Evolutionary conservation across 352 stramenopile species (phyloP).

Genomic region (Elongisporangium prolatum): DNA sequence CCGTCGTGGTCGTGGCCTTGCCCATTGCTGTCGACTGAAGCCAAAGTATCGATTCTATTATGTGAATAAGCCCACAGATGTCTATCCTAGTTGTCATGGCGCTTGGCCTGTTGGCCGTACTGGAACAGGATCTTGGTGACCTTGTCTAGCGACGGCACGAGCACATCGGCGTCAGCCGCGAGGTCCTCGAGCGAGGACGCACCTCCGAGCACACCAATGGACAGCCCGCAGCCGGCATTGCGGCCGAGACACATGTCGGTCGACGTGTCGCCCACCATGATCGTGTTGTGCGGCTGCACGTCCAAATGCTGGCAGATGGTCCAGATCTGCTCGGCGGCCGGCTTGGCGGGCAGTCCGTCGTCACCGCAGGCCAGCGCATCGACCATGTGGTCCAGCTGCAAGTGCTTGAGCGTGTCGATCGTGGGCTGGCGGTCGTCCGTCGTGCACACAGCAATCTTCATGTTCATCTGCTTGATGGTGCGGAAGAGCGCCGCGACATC

Average conservation of each 20-base stretch:
- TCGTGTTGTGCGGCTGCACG: constrained; percentile 79
- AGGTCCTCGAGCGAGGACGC: constrained; percentile 80
- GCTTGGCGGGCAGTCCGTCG: constrained; percentile 79
- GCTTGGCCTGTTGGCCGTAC: constrained; percentile 70
- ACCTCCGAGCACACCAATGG: constrained; percentile 73
- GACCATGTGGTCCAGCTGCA: constrained; percentile 72
- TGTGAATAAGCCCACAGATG: neutral
- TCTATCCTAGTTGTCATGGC: constrained; percentile 18
- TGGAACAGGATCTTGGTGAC: constrained; percentile 81
- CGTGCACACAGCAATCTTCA: constrained; percentile 88
- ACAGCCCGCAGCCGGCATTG: constrained; percentile 71
- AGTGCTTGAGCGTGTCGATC: constrained; percentile 66
- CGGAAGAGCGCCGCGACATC: constrained; percentile 78
- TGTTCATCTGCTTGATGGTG: constrained; percentile 79
- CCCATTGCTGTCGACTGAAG: neutral
- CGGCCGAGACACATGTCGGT: constrained; percentile 82
- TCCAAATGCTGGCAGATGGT: constrained; percentile 73
- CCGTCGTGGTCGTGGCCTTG: constrained; percentile 54
- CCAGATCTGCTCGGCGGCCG: constrained; percentile 81
- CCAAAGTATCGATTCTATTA: neutral
- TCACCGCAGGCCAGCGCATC: constrained; percentile 76
- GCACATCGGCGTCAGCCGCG: constrained; percentile 74
- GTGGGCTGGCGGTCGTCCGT: constrained; percentile 81
- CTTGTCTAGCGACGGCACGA: constrained; percentile 75
- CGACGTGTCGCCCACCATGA: constrained; percentile 86